A percentile compares a stretch with the other conserved stretches of the same genome.
phyloP scores from a whole-genome alignment of 345 rosid species.

The Jatropha curcas region DNA sequence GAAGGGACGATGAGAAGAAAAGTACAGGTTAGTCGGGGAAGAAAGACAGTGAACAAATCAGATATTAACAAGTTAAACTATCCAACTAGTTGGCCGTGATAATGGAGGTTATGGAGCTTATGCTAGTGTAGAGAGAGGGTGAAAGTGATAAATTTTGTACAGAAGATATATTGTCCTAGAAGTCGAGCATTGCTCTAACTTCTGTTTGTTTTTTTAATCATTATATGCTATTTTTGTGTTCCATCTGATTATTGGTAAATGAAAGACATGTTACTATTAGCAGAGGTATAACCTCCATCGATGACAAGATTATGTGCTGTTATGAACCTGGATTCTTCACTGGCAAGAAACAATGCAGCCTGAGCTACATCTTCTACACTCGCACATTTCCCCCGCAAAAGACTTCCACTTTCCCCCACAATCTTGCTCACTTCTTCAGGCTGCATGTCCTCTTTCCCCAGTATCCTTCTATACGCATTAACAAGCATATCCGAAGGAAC shows the following conservation, averaged over 20 bases:
- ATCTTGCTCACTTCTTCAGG: slow-evolving; percentile 49
- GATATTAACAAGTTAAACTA: no score
- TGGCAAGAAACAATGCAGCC: slow-evolving; percentile 71
- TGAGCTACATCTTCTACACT: slow-evolving; percentile 61
- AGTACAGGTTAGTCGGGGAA: no score
- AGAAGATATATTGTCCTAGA: no score
- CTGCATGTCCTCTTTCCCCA: slow-evolving; percentile 44
- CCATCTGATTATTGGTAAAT: slow-evolving; percentile 40
- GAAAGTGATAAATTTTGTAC: no score
- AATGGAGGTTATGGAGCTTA: no score
- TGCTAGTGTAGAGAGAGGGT: no score
- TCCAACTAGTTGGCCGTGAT: no score
- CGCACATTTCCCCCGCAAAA: slow-evolving; percentile 55
- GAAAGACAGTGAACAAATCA: no score
- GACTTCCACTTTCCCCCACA: slow-evolving; percentile 63
- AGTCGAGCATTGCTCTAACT: no score
- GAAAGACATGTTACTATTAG: slow-evolving; percentile 36
- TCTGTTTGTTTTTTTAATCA: background rate
- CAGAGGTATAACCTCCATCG: slow-evolving; percentile 82
- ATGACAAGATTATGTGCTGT: slow-evolving; percentile 77
- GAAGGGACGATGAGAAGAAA: no score
- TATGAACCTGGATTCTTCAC: slow-evolving; percentile 59
- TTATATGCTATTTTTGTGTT: background rate
- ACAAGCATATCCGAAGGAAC: slow-evolving; percentile 87
- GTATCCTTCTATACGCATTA: slow-evolving; percentile 40